Base-by-base conservation (phyloP, 495 filamentous ascomycete genomes). In the Aspergillus leporis region DNA sequence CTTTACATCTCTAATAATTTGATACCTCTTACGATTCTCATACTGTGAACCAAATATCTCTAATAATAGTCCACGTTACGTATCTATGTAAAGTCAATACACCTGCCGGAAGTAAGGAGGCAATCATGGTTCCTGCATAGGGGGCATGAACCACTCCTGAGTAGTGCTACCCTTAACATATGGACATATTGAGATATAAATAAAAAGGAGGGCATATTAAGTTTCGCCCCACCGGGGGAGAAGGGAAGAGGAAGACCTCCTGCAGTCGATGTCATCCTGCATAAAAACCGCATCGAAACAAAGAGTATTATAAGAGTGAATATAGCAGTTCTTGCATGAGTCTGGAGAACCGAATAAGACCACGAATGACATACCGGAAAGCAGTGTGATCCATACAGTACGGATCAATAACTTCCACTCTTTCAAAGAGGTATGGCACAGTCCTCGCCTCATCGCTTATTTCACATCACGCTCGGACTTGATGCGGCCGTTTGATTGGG, bases 1-100 rank as follows among this genome's bases (percentile, higher is more conserved):
- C 40, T 52, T 34, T 32, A 38, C 25, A 49, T 62, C 53, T 51
- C 53, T 64, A 55, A 56, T 62, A 60, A 18, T 59, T 54, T 62
- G 62, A 65, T 65, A 65, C 63, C 63, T 59, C 18, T 53, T 53
- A 16, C 14, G 38, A 53, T 53, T 6, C 13, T 6, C 25, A 22
- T 23, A 8, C 18, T 21, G 19, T 19, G 41, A 18, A 45, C 16
- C 10, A 9, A 40, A 40, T 28, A 28, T 28, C 3, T 36, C 4
- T 1, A 4, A 36, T 36, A 9, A 36, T 32, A 8, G 32, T 10
- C 14, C 10, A n/a, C 10, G 7, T 3, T 41, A 41, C 12, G 38
- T 16, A 14, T 14, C 1, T 23, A 47, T 23, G 21, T 22, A 18
- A 22, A 5, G 7, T 22, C 4, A 23, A 16, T 3, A 3, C 43